phyloP scores from a whole-genome alignment of 2,329 filamentous ascomycete genomes.

The Hyphodiscus sp. region DNA sequence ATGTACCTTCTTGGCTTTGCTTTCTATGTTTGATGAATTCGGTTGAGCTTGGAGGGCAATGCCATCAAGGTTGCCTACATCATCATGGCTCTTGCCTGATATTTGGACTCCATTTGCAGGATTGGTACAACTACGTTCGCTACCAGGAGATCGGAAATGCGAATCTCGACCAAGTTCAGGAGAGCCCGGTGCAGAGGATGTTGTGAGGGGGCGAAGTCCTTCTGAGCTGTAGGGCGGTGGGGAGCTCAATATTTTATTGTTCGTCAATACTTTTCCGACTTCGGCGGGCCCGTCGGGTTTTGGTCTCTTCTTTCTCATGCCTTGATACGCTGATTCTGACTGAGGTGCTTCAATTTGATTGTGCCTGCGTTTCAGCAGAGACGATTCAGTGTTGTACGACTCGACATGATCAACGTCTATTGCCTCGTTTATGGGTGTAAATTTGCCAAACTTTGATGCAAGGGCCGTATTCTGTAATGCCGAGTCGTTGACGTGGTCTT shows the following conservation, averaged over 20 bases:
- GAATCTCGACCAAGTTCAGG: background rate
- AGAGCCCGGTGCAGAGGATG: background rate
- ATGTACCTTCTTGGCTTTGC: no score
- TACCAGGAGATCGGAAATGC: background rate
- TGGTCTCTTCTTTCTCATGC: background rate
- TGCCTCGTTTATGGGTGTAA: background rate
- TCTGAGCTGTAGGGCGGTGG: background rate
- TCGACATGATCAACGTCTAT: background rate
- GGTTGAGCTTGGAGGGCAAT: background rate
- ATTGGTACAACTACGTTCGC: background rate
- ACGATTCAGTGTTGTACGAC: background rate
- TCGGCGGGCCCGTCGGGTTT: background rate
- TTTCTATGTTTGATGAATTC: no score
- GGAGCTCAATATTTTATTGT: background rate
- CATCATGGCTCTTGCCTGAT: background rate
- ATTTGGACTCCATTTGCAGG: background rate
- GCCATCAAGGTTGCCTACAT: background rate
- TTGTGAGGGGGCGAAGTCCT: background rate
- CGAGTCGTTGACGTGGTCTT: background rate
- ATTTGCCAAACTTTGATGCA: background rate
- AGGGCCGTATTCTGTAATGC: background rate
- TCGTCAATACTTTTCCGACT: background rate
- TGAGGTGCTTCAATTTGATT: background rate
- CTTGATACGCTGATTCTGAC: background rate
- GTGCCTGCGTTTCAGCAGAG: slow-evolving; percentile 5